Percentiles rank a stretch among this genome's conserved stretches.
phyloP scores from a whole-genome alignment of 2,329 filamentous ascomycete genomes.

The Aspergillus sp. region DNA sequence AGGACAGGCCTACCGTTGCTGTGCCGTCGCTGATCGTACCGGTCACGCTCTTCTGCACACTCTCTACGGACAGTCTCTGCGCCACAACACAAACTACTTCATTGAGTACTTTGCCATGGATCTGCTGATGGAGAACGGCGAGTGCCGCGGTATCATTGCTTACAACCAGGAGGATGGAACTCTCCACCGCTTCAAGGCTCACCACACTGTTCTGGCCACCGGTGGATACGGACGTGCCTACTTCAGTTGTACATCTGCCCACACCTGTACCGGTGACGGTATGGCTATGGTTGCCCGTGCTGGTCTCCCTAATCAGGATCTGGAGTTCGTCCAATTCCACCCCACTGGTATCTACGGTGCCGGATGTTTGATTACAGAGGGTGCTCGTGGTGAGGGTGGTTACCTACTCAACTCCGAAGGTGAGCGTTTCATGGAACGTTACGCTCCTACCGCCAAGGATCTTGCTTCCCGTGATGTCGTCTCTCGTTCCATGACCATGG shows the following conservation, averaged over 20 bases:
- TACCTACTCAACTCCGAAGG: conserved; percentile 97
- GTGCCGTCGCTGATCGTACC: conserved; percentile 92
- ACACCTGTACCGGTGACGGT: conserved; percentile 98
- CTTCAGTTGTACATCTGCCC: conserved; percentile 96
- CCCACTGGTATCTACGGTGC: conserved; percentile 98
- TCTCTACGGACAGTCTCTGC: conserved; percentile 93
- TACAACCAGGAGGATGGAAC: conserved; percentile 99
- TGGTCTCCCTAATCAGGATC: conserved; percentile 96
- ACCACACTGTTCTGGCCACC: conserved; percentile 95
- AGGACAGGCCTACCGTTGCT: conserved; percentile 96
- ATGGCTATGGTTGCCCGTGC: conserved; percentile 99
- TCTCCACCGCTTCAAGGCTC: conserved; percentile 91
- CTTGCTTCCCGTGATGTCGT: conserved; percentile 94
- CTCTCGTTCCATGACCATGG: conserved; percentile 95
- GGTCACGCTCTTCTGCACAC: conserved; percentile 98
- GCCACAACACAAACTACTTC: conserved; percentile 99
- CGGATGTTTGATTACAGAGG: conserved; percentile 96
- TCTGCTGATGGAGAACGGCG: conserved; percentile 94
- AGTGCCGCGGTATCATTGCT: conserved; percentile 93
- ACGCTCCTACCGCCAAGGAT: conserved; percentile 97
- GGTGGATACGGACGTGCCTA: conserved; percentile 97
- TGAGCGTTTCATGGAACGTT: conserved; percentile 99
- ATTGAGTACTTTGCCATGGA: conserved; percentile 99
- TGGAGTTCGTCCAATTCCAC: conserved; percentile 99
- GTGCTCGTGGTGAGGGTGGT: conserved; percentile 95